Evolutionary conservation across 768 basidiomycete species (phyloP), one percentile per base, ranked within the genome.

Genomic region (Ramaria sp.): DNA sequence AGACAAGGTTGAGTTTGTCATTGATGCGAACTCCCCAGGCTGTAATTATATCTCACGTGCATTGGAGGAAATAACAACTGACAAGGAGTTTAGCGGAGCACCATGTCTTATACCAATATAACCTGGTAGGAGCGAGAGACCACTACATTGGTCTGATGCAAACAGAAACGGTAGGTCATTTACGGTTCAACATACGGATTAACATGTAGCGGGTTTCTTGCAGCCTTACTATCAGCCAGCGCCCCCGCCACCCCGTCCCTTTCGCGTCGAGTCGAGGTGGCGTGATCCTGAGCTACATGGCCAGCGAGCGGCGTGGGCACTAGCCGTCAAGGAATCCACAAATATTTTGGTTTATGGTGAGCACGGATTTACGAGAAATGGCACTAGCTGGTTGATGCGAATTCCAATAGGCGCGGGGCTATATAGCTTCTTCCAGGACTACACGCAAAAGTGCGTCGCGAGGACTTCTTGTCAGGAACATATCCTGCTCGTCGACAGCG

Each of bases 91-190:
- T 52, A 78, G 82, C 82, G 20, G 85, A 88, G 59, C 85, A 87
- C 59, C 78, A 83, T 59, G 68, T 71, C 0, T 65, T 86, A 12
- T 88, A 85, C 58, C 83, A 88, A 61, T 88, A 85, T 65, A 78
- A 72, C 57, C 61, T 89, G 27, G 76, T 73, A 25, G 73, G 74
- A 47, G 83, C 86, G 1, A 65, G 69, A 58, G 74, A 82, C 59
- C 84, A 88, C 64, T 88, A 77, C 61, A 75, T 85, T 66, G 85
- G 82, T 3, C 66, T 85, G 52, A 80, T 80, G 25, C 86, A 89
- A 62, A 87, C 85, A 0, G 86, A 89, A 64, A 81, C 77, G 18
- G 83, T 85, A 56, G 45, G 79, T 67, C 9, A 8, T 7, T 7
- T 10, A 47, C 4, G 27, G 24, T 37, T 41, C 39, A 25, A 20